Percentiles rank a stretch among this genome's conserved stretches.
phyloP scores from a whole-genome alignment of 495 filamentous ascomycete genomes.

The Pyrenopolyporus hunteri region DNA sequence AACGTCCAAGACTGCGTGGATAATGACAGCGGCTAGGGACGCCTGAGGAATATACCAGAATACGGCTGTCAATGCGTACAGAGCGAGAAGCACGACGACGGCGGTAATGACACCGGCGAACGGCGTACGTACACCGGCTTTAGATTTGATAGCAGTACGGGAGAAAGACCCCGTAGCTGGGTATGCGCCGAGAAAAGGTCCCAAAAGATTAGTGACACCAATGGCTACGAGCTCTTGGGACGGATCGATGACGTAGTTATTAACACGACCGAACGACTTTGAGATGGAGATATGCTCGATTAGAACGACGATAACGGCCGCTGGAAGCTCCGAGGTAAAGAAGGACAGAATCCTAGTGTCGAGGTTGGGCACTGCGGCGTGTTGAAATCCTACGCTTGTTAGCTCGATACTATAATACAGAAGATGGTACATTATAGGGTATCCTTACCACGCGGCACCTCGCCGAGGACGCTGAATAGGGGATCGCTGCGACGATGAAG shows the following conservation, averaged over 20 bases:
- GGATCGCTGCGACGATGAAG: slow-evolving; percentile 35
- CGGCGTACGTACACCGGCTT: slow-evolving; percentile 58
- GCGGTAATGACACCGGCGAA: slow-evolving; percentile 60
- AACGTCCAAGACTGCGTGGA: slow-evolving; percentile 59
- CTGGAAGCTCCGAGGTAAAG: slow-evolving; percentile 45
- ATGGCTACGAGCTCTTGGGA: slow-evolving; percentile 62
- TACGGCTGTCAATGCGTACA: slow-evolving; percentile 58
- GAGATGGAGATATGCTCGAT: slow-evolving; percentile 63
- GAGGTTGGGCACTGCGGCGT: slow-evolving; percentile 46
- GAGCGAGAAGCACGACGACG: slow-evolving; percentile 56
- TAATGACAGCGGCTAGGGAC: slow-evolving; percentile 55
- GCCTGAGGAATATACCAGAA: slow-evolving; percentile 59
- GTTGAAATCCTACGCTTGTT: slow-evolving; percentile 50
- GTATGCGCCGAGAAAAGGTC: slow-evolving; percentile 59
- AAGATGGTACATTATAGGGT: not conserved
- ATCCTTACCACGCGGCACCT: slow-evolving; percentile 50
- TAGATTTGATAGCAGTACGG: slow-evolving; percentile 57
- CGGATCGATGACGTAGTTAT: slow-evolving; percentile 61
- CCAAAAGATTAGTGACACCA: slow-evolving; percentile 58
- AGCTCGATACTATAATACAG: not conserved
- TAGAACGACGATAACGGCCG: slow-evolving; percentile 55
- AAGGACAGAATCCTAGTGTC: slow-evolving; percentile 42
- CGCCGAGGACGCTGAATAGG: slow-evolving; percentile 51
- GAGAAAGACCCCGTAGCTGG: slow-evolving; percentile 61
- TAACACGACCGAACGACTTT: slow-evolving; percentile 60